Base-by-base conservation (phyloP, 495 filamentous ascomycete species). In the Annulohypoxylon maeteangense region DNA sequence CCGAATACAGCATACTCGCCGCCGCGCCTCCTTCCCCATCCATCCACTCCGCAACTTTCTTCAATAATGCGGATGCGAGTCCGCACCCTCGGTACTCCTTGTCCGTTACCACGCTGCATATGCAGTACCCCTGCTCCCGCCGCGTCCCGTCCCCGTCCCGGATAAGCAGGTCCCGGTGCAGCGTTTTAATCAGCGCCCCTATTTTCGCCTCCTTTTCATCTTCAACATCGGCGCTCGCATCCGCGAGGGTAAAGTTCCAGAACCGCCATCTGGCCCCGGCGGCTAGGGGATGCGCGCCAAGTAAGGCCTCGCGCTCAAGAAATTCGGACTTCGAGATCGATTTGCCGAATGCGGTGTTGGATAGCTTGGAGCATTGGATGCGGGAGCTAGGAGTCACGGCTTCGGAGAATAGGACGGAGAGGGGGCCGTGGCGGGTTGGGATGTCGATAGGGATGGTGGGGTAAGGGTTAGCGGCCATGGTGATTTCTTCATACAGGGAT, bases 1-100 rank as follows among this genome's bases (percentile, higher is more conserved):
- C 68, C 11, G 71, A 71, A 54, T 74, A 76, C 32, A 76, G 32
- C 34, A 74, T 76, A 32, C 67, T 76, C 6, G 74, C 74, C 14
- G 32, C 62, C 18, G 71, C 71, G 3, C 45, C 18, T 7, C 71
- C 74, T 3, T 63, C 62, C 1, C 71, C 71, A 40, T 76, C 74
- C 6, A 74, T 14, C 74, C 74, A 76, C 42, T 68, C 64, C 2
- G 74, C 74, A 34, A 76, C 67, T 6, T 53, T 50, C n/a, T 36
- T 54, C 2, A 76, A 29, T 32, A 76, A 25, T 1, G 69, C 44
- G 1, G 74, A 55, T 1, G 74, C 74, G 22, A 76, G 66, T 1
- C 71, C 74, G 32, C 65, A 67, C 4, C 71, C 62, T 14, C 74
- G 65, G 34, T 76, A 68, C 12, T 25, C 18, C 0, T 71, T 25